Percentiles rank a stretch among this genome's conserved stretches.
Conservation (phyloP, 805 yeast genomes). For the Candida montana region DNA sequence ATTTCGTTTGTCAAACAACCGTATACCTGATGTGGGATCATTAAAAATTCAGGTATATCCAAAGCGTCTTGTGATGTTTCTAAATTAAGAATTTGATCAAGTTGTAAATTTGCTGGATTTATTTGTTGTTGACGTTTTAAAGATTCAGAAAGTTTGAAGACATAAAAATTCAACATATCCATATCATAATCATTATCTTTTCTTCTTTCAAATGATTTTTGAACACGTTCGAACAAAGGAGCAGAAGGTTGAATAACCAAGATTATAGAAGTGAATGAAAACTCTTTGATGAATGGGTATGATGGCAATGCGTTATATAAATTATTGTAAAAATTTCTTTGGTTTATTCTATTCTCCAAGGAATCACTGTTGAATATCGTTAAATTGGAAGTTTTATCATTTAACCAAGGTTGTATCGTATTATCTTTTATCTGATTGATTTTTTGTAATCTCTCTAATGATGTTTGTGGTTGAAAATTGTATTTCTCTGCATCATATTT, state of each 20-base stretch:
- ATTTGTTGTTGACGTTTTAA: conserved; percentile 11
- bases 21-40: conserved; percentile 47
- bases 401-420: conserved; percentile 3
- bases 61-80: not conserved
- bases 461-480: not conserved
- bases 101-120: conserved; percentile 14
- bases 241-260: conserved; percentile 53
- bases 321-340: conserved; percentile 17
- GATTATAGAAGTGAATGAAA: conserved; percentile 37
- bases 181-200: conserved; percentile 41
- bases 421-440: conserved; percentile 1
- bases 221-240: conserved; percentile 18
- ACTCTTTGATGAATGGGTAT: conserved; percentile 24
- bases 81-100: conserved; percentile 9
- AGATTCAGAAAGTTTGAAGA: conserved; percentile 23
- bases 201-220: conserved; percentile 24
- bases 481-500: conserved; percentile 1
- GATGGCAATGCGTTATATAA: conserved; percentile 37
- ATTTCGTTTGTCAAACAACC: conserved; percentile 50
- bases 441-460: conserved; percentile 2
- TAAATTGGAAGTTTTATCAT: not conserved
- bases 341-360: not conserved
- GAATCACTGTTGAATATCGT: not conserved
- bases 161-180: conserved; percentile 45
- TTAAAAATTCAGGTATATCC: conserved; percentile 25